Conservation (phyloP, 768 basidiomycete genomes). For the Suillus decipiens region DNA sequence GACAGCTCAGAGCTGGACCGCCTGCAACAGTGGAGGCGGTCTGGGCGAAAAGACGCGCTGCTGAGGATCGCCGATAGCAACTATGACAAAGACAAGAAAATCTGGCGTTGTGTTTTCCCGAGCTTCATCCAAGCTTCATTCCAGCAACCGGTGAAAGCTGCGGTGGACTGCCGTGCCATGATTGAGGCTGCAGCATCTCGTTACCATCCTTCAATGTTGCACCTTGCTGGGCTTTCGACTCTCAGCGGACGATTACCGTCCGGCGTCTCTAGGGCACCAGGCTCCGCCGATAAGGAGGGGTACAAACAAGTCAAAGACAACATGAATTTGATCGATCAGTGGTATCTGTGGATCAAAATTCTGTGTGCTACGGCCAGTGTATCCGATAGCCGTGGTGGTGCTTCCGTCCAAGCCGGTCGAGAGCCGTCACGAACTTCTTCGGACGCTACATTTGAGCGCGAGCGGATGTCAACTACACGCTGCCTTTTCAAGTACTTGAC, state of each 20-base stretch:
- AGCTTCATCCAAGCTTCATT: constrained; percentile 58
- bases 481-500: constrained; percentile 85
- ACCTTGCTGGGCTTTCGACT: constrained; percentile 71
- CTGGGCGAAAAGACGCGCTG: constrained; percentile 53
- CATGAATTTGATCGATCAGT: constrained; percentile 65
- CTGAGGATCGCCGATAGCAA: constrained; percentile 74
- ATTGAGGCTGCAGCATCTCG: constrained; percentile 68
- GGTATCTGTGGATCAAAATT: constrained; percentile 82
- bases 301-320: constrained; percentile 56
- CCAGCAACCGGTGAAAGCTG: constrained; percentile 46
- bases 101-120: constrained; percentile 79
- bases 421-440: constrained; percentile 73
- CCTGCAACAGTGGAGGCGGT: constrained; percentile 67
- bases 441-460: constrained; percentile 75
- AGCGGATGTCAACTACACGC: constrained; percentile 78
- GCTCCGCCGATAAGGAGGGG: constrained; percentile 51
- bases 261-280: constrained; percentile 38
- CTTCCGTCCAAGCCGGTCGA: constrained; percentile 53
- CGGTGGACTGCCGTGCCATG: constrained; percentile 59
- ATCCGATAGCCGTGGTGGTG: constrained; percentile 61
- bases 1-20: constrained; percentile 61
- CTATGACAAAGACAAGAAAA: constrained; percentile 61
- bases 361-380: constrained; percentile 81
- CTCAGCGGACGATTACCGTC: constrained; percentile 42
- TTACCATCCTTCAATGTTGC: constrained; percentile 70